Evolutionary conservation across 192 early-diverging fungal species (phyloP).

Genomic region (Martensiomyces pterosporus): DNA sequence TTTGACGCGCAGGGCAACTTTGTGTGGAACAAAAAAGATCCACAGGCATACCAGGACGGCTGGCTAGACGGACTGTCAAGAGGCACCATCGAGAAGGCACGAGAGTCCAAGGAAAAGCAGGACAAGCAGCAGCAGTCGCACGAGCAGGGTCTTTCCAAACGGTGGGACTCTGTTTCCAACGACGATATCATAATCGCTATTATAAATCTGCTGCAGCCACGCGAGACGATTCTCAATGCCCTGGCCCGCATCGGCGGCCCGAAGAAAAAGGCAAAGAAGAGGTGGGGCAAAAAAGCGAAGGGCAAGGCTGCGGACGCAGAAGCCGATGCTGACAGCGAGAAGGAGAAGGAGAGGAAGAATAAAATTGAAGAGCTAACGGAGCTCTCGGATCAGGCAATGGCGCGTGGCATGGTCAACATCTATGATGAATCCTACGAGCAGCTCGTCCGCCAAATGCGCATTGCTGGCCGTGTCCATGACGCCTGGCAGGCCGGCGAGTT

Average conservation of each 20-base stretch:
- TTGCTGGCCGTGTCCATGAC: slow-evolving; percentile 53
- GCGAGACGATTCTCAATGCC: slow-evolving; percentile 58
- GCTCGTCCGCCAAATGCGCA: slow-evolving; percentile 59
- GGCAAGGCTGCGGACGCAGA: slow-evolving; percentile 18
- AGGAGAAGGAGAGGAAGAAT: slow-evolving; percentile 35
- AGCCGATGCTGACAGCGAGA: slow-evolving; percentile 39
- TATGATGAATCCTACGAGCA: slow-evolving; percentile 70
- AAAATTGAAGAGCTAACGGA: slow-evolving; percentile 63
- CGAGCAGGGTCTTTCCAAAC: slow-evolving; percentile 12
- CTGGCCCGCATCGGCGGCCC: slow-evolving; percentile 56
- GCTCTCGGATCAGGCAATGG: slow-evolving; percentile 69
- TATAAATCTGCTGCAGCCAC: slow-evolving; percentile 55
- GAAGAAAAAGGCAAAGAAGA: slow-evolving; percentile 43
- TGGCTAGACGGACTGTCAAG: slow-evolving; percentile 65
- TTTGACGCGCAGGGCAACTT: slow-evolving; percentile 70
- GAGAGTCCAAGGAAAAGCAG: slow-evolving; percentile 46
- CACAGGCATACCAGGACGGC: slow-evolving; percentile 63
- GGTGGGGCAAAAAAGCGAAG: slow-evolving; percentile 34
- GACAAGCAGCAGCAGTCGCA: slow-evolving; percentile 9
- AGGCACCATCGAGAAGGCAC: slow-evolving; percentile 55
- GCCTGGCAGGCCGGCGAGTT: slow-evolving; percentile 58
- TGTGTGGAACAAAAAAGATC: slow-evolving; percentile 63
- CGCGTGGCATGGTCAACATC: slow-evolving; percentile 58
- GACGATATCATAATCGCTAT: slow-evolving; percentile 55
- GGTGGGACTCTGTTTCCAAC: slow-evolving; percentile 46